Conservation (phyloP, 2,329 filamentous ascomycete genomes). For the Epichloe bromicola region DNA sequence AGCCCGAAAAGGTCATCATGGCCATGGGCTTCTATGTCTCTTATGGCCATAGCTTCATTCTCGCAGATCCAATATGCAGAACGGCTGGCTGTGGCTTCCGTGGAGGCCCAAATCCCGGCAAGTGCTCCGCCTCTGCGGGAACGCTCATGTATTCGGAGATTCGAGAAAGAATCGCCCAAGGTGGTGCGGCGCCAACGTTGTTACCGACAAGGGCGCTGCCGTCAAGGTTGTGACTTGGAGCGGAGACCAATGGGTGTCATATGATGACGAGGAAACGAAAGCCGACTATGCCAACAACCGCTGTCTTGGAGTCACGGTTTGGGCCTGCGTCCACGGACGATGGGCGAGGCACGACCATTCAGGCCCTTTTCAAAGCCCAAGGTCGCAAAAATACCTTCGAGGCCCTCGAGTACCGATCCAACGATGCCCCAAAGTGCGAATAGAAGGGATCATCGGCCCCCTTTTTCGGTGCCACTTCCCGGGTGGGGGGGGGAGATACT, state of each 20-base stretch:
- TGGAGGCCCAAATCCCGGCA: slow-evolving; percentile 13
- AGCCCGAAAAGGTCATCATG: slow-evolving; percentile 27
- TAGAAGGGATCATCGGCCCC: too few relatives aligned
- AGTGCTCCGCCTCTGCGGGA: slow-evolving; percentile 17
- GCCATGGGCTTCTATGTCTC: slow-evolving; percentile 36
- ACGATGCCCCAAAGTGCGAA: too few relatives aligned
- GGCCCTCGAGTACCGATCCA: too few relatives aligned
- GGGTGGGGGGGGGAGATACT: too few relatives aligned
- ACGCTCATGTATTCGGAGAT: slow-evolving; percentile 22
- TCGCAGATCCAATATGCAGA: slow-evolving; percentile 14
- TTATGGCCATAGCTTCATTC: slow-evolving; percentile 20
- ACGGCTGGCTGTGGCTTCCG: slow-evolving; percentile 18
- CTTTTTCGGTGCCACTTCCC: too few relatives aligned
- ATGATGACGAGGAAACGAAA: slow-evolving; percentile 24
- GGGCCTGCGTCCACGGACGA: not conserved
- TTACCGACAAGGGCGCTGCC: slow-evolving; percentile 3
- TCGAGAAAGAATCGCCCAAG: not conserved
- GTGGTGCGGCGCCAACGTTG: too few relatives aligned
- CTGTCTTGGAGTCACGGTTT: slow-evolving; percentile 11
- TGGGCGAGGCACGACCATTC: not conserved
- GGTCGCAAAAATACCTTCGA: too few relatives aligned
- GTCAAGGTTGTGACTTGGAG: slow-evolving; percentile 21
- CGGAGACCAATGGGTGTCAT: slow-evolving; percentile 24
- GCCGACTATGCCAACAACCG: slow-evolving; percentile 15
- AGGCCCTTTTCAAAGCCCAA: too few relatives aligned